Conservation (phyloP, 2,329 filamentous ascomycete species). For the Aureobasidium sp. region DNA sequence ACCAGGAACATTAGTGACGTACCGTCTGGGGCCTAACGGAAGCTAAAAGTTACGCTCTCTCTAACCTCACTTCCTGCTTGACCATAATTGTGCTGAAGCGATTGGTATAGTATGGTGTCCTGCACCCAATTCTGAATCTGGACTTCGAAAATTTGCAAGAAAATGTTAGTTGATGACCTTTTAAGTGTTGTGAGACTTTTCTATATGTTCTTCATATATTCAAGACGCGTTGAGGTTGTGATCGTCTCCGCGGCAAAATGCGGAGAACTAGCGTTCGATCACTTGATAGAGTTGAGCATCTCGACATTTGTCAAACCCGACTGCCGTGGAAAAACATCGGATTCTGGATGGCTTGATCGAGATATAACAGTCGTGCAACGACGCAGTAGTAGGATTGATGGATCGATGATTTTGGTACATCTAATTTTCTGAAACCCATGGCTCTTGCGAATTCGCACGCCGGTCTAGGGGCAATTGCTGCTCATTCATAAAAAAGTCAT, state of each 20-base stretch:
- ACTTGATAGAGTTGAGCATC: neutral
- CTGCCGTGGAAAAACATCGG: neutral
- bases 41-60: slow-evolving; percentile 4
- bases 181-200: no score
- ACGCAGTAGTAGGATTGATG: neutral
- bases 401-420: neutral
- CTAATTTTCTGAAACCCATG: neutral
- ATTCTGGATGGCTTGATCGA: neutral
- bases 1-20: neutral
- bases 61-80: neutral
- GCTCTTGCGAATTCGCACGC: neutral
- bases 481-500: neutral
- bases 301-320: neutral
- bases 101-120: no score
- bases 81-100: neutral
- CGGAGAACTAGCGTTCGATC: slow-evolving; percentile 2
- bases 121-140: neutral
- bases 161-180: neutral
- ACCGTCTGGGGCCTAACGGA: neutral
- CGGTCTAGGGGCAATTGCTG: no score
- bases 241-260: neutral
- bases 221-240: neutral
- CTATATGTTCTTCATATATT: neutral
- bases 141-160: neutral
- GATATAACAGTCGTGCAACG: neutral